These are phyloP conservation scores for Naumovozyma baii DNA, from an alignment of 805 yeast species.

Conservation along the genomic window DNA sequence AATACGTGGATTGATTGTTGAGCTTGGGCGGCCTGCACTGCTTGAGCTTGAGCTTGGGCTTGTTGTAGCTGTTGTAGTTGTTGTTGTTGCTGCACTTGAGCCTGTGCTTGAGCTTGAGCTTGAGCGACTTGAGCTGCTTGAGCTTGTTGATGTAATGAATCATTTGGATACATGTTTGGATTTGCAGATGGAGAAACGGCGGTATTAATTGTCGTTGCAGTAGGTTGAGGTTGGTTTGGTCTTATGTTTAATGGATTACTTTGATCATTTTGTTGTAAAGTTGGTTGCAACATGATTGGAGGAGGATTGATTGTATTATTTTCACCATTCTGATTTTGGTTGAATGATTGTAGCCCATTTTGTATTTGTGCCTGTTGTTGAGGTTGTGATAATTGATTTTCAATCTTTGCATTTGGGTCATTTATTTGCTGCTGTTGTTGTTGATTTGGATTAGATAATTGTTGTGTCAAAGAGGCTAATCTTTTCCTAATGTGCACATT, in stretches of 20 bases:
- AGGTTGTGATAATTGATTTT: conserved; percentile 1
- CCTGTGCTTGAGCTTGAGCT: conserved; percentile 10
- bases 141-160: conserved; percentile 26
- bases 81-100: conserved; percentile 22
- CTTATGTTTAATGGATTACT: conserved; percentile 25
- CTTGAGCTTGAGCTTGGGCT: conserved; percentile 9
- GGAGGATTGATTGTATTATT: conserved; percentile 1
- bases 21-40: conserved; percentile 6
- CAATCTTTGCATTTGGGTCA: too few species aligned
- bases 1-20: conserved; percentile 12
- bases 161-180: conserved; percentile 11
- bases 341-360: too few species aligned
- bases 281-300: conserved; percentile 28
- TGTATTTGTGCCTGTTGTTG: conserved; percentile 5
- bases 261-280: conserved; percentile 25
- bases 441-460: conserved; percentile 29
- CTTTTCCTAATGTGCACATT: conserved; percentile 92
- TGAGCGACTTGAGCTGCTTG: conserved; percentile 21
- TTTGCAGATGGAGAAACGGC: conserved; percentile 9
- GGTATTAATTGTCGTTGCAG: too few species aligned
- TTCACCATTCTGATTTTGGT: not conserved
- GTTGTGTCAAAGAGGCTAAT: conserved; percentile 68
- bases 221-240: too few species aligned
- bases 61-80: conserved; percentile 21
- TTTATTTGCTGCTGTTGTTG: conserved; percentile 7